Base-by-base conservation (phyloP, 2,329 filamentous ascomycete genomes). In the Phialophora expanda region DNA sequence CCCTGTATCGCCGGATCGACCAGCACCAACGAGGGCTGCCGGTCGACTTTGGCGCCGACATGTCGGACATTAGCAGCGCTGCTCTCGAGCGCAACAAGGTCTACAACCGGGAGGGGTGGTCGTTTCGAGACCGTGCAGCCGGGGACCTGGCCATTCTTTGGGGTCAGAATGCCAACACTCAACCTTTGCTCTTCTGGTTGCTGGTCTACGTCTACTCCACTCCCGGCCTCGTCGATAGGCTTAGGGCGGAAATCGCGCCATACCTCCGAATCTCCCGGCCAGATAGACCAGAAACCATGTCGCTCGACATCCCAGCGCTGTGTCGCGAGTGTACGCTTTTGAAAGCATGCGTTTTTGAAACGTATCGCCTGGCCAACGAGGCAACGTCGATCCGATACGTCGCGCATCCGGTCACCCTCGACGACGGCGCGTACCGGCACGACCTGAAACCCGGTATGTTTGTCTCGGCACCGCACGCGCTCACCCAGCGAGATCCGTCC, bases 341-440 rank as follows among this genome's bases (percentile, higher is more conserved):
- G n/a, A 62, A 56, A 17, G 50, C 60, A 6, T 62, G 60, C 60
- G 14, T 62, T 6, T 62, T 56, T 28, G 60, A 62, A 34, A 61
- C 58, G 9, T 61, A 38, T 22, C 58, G 58, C 12, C 20, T 61
- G 28, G 14, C 58, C 58, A 61, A 51, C 58, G 58, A 61, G 20
- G 44, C 58, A 14, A 38, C 28, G 1, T 51, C 58, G 26, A 61
- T 61, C 12, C 20, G 58, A 53, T 61, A 34, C 44, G 58, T 61
- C 11, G 55, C 32, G 20, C 55, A 22, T 24, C 55, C 55, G 3
- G 26, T 57, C 20, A 41, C 55, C 20, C 22, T 57, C 32, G 17
- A 26, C 32, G 55, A 57, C 24, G 55, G 55, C 1, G 9, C 30
- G 3, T 44, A 11, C 14, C 26, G 22, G 55, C 55, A 57, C 32